Evolutionary conservation across 1,284 basidiomycete species (phyloP).

Genomic region (Tilletia setariae): DNA sequence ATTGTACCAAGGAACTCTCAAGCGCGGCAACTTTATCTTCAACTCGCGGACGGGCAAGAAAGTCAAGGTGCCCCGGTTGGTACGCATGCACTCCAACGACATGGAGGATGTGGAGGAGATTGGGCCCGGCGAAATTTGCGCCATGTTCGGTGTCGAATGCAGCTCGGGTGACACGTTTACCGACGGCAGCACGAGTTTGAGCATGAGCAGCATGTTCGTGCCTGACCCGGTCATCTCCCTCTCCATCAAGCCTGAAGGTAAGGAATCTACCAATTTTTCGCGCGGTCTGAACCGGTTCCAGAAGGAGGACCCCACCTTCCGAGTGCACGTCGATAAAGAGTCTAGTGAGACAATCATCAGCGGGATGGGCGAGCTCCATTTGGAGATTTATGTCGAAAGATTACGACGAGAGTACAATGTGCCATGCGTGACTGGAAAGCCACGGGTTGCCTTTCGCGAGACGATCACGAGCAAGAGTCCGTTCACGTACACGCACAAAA

Average conservation of each 20-base stretch:
- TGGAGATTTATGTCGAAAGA: slow-evolving; percentile 98
- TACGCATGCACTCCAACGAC: slow-evolving; percentile 97
- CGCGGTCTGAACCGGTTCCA: slow-evolving; percentile 96
- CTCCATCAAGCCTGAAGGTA: slow-evolving; percentile 83
- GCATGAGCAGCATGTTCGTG: slow-evolving; percentile 90
- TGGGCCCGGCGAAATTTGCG: slow-evolving; percentile 98
- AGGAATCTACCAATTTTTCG: slow-evolving; percentile 80
- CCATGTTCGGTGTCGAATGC: slow-evolving; percentile 98
- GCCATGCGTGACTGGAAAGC: slow-evolving; percentile 89
- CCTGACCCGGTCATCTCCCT: slow-evolving; percentile 98
- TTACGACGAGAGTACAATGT: slow-evolving; percentile 98
- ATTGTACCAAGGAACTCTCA: slow-evolving; percentile 93
- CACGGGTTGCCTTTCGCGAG: slow-evolving; percentile 94
- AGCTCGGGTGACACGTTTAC: slow-evolving; percentile 98
- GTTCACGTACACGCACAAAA: slow-evolving; percentile 95
- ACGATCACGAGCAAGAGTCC: slow-evolving; percentile 77
- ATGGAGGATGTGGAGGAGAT: slow-evolving; percentile 97
- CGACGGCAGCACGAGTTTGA: slow-evolving; percentile 50
- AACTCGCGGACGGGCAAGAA: slow-evolving; percentile 95
- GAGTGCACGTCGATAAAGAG: slow-evolving; percentile 89
- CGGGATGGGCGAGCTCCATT: slow-evolving; percentile 97
- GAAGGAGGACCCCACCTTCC: slow-evolving; percentile 98
- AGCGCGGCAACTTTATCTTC: slow-evolving; percentile 78
- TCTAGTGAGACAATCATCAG: slow-evolving; percentile 99
- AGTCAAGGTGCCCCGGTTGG: slow-evolving; percentile 95